These are phyloP conservation scores for Saccharomyces pastorianus DNA, from an alignment of 1,139 yeast genomes.

Conservation along the genomic window DNA sequence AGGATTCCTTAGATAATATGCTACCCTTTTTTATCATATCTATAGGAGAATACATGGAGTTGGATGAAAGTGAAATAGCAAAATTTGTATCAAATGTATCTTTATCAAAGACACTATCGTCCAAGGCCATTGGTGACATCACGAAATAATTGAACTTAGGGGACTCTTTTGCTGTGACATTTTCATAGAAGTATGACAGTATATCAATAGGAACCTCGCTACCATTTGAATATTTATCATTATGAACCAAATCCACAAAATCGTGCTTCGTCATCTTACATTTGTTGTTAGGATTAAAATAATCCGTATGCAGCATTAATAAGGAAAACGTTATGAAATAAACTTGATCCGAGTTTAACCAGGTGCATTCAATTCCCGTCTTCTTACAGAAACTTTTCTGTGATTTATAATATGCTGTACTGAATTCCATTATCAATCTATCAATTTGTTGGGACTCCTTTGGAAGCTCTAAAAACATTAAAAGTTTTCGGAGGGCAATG, in stretches of 20 bases:
- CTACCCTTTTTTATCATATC: neutral
- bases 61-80: constrained; percentile 3
- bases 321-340: constrained; percentile 53
- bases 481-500: constrained; percentile 49
- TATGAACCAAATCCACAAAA: constrained; percentile 38
- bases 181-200: constrained; percentile 51
- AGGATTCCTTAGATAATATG: neutral
- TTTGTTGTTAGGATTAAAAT: constrained; percentile 54
- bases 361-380: constrained; percentile 10
- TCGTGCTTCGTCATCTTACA: constrained; percentile 56
- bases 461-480: constrained; percentile 51
- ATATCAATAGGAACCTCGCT: constrained; percentile 34
- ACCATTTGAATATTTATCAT: constrained; percentile 35
- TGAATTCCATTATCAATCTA: constrained; percentile 49
- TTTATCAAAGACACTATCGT: neutral
- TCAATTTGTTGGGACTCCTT: constrained; percentile 68
- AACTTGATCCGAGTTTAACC: constrained; percentile 41
- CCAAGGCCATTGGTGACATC: neutral
- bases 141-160: constrained; percentile 21
- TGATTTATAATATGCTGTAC: constrained; percentile 39
- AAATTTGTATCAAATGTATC: neutral
- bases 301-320: constrained; percentile 62
- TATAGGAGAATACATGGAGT: constrained; percentile 4
- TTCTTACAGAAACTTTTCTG: constrained; percentile 16
- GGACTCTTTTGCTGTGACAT: constrained; percentile 51